Conservation (phyloP, 2,329 filamentous ascomycete genomes). For the Aureobasidium sp. region DNA sequence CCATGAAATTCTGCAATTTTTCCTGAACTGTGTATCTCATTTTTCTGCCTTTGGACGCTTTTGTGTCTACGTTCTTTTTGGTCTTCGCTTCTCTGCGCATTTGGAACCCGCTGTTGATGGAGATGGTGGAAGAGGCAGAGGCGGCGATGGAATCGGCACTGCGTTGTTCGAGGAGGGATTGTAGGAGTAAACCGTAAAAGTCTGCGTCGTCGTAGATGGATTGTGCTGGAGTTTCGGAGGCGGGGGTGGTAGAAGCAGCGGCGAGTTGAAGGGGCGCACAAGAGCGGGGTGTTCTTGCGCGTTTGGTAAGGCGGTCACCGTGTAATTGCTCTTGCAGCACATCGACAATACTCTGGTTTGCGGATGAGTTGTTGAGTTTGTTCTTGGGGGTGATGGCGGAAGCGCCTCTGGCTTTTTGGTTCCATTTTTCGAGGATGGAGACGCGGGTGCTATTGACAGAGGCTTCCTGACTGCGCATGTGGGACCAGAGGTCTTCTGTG, state of each 20-base stretch:
- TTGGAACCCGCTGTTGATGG: constrained; percentile 21
- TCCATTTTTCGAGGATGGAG: constrained; percentile 81
- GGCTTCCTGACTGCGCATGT: constrained; percentile 58
- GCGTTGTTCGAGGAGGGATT: constrained; percentile 86
- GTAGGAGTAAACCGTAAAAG: constrained; percentile 88
- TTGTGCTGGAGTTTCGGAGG: not conserved
- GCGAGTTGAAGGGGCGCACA: constrained; percentile 61
- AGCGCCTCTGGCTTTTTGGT: constrained; percentile 61
- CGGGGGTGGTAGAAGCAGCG: constrained; percentile 32
- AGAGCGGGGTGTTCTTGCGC: constrained; percentile 62
- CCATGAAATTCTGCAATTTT: constrained; percentile 98
- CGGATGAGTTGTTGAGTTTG: constrained; percentile 49
- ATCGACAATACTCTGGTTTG: constrained; percentile 58
- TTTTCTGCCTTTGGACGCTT: constrained; percentile 90
- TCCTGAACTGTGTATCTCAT: constrained; percentile 92
- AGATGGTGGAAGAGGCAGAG: constrained; percentile 25
- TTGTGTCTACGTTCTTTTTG: constrained; percentile 79
- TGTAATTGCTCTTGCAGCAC: constrained; percentile 61
- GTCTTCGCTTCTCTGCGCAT: constrained; percentile 70
- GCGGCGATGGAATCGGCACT: constrained; percentile 47
- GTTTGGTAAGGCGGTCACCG: constrained; percentile 58
- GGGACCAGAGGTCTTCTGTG: constrained; percentile 61
- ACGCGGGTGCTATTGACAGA: constrained; percentile 53
- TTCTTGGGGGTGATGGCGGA: constrained; percentile 47
- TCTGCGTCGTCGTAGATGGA: constrained; percentile 82